These are phyloP conservation scores for Brassica rapa DNA, from an alignment of 345 rosid species.

Conservation along the genomic window DNA sequence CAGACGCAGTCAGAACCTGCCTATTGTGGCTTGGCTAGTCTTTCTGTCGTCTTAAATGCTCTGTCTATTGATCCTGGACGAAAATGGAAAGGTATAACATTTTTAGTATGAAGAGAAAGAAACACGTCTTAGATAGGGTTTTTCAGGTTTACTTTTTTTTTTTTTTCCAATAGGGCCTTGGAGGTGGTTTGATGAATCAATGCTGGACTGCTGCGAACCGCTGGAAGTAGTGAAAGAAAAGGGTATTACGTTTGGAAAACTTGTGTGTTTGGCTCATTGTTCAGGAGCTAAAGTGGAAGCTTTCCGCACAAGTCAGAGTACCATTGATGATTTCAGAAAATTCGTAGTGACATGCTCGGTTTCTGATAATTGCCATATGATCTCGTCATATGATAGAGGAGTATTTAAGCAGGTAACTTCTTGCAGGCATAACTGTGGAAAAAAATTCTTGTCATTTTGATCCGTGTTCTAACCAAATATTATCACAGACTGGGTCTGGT, in stretches of 20 bases:
- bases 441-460: not conserved
- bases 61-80: slow-evolving; percentile 89
- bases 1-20: slow-evolving; percentile 97
- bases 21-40: slow-evolving; percentile 82
- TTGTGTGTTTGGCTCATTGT: slow-evolving; percentile 82
- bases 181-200: slow-evolving; percentile 99
- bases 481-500: slow-evolving; percentile 81
- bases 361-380: slow-evolving; percentile 76
- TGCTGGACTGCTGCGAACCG: slow-evolving; percentile 94
- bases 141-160: too few relatives aligned
- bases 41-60: slow-evolving; percentile 84
- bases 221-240: slow-evolving; percentile 75
- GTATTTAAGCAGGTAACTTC: slow-evolving; percentile 64
- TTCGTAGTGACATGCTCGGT: slow-evolving; percentile 55
- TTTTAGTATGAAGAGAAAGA: not conserved
- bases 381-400: slow-evolving; percentile 80
- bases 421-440: not conserved
- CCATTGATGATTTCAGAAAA: slow-evolving; percentile 69
- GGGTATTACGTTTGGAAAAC: slow-evolving; percentile 92
- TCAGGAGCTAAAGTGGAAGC: slow-evolving; percentile 95
- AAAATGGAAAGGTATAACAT: slow-evolving; percentile 71
- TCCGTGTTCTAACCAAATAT: not conserved
- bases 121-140: not conserved
- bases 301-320: slow-evolving; percentile 73
- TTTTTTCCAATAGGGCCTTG: slow-evolving; percentile 65